Conservation (phyloP, 768 basidiomycete species). For the Lentinus brumalis region DNA sequence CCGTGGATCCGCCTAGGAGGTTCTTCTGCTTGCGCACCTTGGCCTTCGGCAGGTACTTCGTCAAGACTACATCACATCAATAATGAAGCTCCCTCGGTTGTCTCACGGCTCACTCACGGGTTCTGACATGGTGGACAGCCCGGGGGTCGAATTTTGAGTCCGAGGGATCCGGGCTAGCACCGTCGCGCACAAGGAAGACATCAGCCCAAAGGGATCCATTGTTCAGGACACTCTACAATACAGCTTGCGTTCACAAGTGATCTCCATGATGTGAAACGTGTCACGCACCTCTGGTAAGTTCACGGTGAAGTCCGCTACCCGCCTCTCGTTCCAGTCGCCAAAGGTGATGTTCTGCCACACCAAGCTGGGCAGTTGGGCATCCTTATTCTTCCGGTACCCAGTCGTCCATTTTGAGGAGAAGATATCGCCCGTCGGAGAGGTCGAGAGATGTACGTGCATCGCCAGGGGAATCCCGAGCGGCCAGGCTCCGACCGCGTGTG, state of each 20-base stretch:
- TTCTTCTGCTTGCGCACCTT: conserved; percentile 84
- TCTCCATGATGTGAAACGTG: neutral
- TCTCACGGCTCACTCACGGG: conserved; percentile 51
- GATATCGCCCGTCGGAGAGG: conserved; percentile 60
- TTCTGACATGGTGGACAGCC: conserved; percentile 70
- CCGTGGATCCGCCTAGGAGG: conserved; percentile 53
- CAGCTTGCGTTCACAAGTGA: neutral
- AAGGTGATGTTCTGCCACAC: conserved; percentile 79
- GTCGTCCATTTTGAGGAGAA: conserved; percentile 59
- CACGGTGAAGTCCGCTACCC: conserved; percentile 58
- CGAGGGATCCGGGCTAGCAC: conserved; percentile 64
- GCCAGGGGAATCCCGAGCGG: conserved; percentile 57
- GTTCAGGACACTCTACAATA: conserved; percentile 62
- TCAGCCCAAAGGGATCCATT: conserved; percentile 88
- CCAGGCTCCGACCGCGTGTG: conserved; percentile 60
- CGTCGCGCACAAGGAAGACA: conserved; percentile 70
- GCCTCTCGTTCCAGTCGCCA: conserved; percentile 70
- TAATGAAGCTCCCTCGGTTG: neutral
- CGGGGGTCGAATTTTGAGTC: conserved; percentile 51
- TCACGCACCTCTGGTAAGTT: conserved; percentile 65
- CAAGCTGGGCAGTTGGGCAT: conserved; percentile 63
- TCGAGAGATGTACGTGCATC: conserved; percentile 76
- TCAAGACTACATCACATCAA: conserved; percentile 59
- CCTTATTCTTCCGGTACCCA: conserved; percentile 47
- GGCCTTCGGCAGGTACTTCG: conserved; percentile 74